Conservation (phyloP, 1,284 basidiomycete species). For the Malassezia sp. region DNA sequence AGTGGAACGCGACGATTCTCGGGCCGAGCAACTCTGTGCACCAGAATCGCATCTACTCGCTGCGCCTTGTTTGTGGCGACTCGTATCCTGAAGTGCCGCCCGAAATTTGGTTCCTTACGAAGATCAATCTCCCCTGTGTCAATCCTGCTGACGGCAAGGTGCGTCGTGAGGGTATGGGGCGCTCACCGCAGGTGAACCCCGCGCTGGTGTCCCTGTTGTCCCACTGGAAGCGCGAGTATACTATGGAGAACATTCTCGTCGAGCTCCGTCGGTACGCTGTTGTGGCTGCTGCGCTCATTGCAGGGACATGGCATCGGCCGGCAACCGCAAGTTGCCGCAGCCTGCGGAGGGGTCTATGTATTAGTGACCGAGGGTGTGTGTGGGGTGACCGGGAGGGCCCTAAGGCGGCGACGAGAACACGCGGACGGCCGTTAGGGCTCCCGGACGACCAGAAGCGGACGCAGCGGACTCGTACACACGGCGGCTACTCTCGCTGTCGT, state of each 20-base stretch:
- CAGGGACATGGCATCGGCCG: constrained; percentile 85
- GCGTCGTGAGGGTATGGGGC: too few species aligned
- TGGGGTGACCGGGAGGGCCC: too few species aligned
- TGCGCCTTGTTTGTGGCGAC: constrained; percentile 76
- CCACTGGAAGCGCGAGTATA: constrained; percentile 40
- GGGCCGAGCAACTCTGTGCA: constrained; percentile 87
- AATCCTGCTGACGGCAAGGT: constrained; percentile 59
- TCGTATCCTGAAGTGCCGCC: constrained; percentile 72
- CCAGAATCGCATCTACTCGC: constrained; percentile 94
- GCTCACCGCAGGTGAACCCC: constrained; percentile 21
- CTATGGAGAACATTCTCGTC: constrained; percentile 40
- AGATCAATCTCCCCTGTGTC: constrained; percentile 93
- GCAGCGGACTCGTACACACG: too few species aligned
- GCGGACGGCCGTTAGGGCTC: too few species aligned
- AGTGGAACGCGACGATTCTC: constrained; percentile 98
- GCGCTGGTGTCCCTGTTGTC: constrained; percentile 31
- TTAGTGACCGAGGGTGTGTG: too few species aligned
- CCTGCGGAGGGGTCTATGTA: constrained; percentile 65
- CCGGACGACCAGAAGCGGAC: too few species aligned
- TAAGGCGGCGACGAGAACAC: too few species aligned
- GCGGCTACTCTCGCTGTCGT: too few species aligned
- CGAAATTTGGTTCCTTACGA: constrained; percentile 69
- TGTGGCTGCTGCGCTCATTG: constrained; percentile 1
- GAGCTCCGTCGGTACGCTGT: constrained; percentile 40
- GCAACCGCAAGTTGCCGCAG: constrained; percentile 86